Evolutionary conservation across 1,284 basidiomycete species (phyloP), one percentile per base, ranked within the genome.

Genomic region (Sutorius eximius): DNA sequence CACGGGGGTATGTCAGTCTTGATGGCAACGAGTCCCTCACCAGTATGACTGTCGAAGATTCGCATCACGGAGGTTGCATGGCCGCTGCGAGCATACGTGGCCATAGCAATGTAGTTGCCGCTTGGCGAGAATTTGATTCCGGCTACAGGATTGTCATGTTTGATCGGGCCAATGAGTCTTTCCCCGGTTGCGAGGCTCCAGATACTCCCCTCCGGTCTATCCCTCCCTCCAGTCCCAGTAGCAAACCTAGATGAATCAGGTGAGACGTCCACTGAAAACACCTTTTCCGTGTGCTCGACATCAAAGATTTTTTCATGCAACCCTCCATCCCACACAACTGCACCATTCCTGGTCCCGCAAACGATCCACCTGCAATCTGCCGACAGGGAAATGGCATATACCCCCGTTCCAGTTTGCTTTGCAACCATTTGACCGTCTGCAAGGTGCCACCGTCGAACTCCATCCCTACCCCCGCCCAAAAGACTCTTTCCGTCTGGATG

Each of bases 101-200:
- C n/a, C n/a, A n/a, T 33, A 5, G 32, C 12, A 12, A 38, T 42
- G 8, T 9, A 24, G 15, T 42, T n/a, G 10, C 42, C 42, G 3
- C 12, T 18, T 2, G 27, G 27, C 3, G 42, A 43, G 27, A 43
- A 43, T 3, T 29, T 29, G 10, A 43, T 5, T 11, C 42, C 42
- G 2, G 1, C 12, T 9, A 29, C n/a, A 1, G 0, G 0, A 27
- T 3, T n/a, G 3, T 12, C n/a, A 10, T 43, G 27, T 29, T 43
- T 1, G 16, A 43, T 24, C 10, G n/a, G 42, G 10, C 42, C 42
- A 4, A 43, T 11, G 11, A 43, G 42, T 18, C 42, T 4, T 12
- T 43, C 0, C 10, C 42, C 27, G 1, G 1, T 29, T 3, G 27
- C 18, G 0, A 43, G 11, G n/a, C 6, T 29, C 42, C 27, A 43